phyloP scores from a whole-genome alignment of 495 filamentous ascomycete species.

The Mytilinidion resinicola region DNA sequence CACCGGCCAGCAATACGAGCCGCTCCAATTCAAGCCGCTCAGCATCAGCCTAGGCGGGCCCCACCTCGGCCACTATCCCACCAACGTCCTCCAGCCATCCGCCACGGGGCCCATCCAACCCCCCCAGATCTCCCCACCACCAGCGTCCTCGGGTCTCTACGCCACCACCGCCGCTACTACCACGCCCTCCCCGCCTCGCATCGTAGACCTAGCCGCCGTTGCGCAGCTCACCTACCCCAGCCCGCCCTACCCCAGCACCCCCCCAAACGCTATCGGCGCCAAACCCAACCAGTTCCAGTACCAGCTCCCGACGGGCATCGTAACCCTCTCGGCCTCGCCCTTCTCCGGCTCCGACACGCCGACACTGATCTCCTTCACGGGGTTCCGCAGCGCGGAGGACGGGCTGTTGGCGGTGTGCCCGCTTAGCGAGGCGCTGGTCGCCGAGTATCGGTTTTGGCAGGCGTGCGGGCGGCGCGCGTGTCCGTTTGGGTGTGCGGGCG shows the following conservation, averaged over 20 bases:
- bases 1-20: background rate
- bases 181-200: too few relatives aligned
- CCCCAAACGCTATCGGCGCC: slow-evolving; percentile 1
- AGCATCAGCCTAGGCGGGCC: background rate
- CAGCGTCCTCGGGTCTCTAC: too few relatives aligned
- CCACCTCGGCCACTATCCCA: too few relatives aligned
- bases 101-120: too few relatives aligned
- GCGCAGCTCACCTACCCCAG: too few relatives aligned
- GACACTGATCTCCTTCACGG: slow-evolving; percentile 12
- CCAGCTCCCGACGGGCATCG: slow-evolving; percentile 5
- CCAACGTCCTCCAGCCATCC: too few relatives aligned
- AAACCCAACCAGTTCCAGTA: background rate
- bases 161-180: too few relatives aligned
- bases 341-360: slow-evolving; percentile 7
- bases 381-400: slow-evolving; percentile 4
- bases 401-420: slow-evolving; percentile 17
- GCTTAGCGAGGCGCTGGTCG: slow-evolving; percentile 20
- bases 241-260: background rate
- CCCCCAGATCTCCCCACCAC: too few relatives aligned
- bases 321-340: background rate
- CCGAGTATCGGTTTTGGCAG: slow-evolving; percentile 26
- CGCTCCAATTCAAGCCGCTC: background rate
- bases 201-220: too few relatives aligned
- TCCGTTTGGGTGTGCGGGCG: slow-evolving; percentile 19
- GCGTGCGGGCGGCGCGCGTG: slow-evolving; percentile 21